Conservation (phyloP, 164 flowering plant genomes). For the Stephania yunnanensis region DNA sequence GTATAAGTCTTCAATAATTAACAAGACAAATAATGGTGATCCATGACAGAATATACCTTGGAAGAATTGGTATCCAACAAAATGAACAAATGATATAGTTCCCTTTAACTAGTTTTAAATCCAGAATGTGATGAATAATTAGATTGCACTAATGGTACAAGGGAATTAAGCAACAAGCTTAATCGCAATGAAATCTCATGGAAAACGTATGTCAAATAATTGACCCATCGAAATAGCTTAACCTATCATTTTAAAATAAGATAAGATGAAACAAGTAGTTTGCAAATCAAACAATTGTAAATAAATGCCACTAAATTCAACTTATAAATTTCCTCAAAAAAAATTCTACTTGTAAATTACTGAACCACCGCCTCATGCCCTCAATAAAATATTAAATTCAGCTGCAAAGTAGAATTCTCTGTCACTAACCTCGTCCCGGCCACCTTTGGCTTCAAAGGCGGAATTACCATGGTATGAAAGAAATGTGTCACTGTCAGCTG, state of each 20-base stretch:
- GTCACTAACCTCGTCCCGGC: slow-evolving; percentile 35
- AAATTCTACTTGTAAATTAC: not conserved
- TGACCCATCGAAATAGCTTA: not conserved
- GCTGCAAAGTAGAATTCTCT: not conserved
- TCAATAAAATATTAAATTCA: not conserved
- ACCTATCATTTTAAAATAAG: not conserved
- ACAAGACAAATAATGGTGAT: not conserved
- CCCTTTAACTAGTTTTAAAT: not conserved
- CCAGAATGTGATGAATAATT: not conserved
- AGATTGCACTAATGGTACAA: not conserved
- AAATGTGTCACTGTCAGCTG: slow-evolving; percentile 18
- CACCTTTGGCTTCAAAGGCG: slow-evolving; percentile 11
- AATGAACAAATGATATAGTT: not conserved
- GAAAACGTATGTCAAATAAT: not conserved
- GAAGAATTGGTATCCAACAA: not conserved
- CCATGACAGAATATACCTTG: not conserved
- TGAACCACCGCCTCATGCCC: not conserved
- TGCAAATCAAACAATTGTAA: not conserved
- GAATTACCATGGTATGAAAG: slow-evolving; percentile 10
- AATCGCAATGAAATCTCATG: not conserved
- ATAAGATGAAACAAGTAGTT: not conserved
- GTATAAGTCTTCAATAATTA: not conserved
- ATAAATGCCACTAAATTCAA: not conserved
- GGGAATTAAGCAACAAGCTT: not conserved
- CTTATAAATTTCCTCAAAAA: too few relatives aligned